Percentiles rank a stretch among this genome's conserved stretches.
Evolutionary conservation across 2,329 filamentous ascomycete species (phyloP).

Genomic region (Penicillium nordicum): DNA sequence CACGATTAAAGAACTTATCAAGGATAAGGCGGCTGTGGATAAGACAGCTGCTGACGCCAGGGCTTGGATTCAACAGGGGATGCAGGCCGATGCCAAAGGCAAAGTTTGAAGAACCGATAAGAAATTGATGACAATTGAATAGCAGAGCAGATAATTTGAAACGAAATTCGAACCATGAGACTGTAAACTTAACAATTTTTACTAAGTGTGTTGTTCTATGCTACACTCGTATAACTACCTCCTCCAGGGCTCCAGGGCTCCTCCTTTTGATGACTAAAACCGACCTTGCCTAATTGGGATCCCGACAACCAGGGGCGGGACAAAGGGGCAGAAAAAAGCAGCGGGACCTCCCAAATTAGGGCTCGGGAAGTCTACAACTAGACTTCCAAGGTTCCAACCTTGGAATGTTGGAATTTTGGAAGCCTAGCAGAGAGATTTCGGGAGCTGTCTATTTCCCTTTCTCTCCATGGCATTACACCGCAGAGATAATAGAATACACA

Average conservation of each 20-base stretch:
- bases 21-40: slow-evolving; percentile 57
- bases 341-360: too few species aligned
- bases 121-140: neutral
- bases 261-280: too few species aligned
- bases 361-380: too few species aligned
- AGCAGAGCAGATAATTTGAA: neutral
- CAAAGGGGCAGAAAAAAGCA: too few species aligned
- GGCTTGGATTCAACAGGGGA: slow-evolving; percentile 65
- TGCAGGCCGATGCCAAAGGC: slow-evolving; percentile 64
- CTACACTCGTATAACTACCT: neutral
- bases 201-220: neutral
- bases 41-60: slow-evolving; percentile 52
- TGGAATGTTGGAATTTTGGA: too few species aligned
- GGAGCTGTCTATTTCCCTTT: too few species aligned
- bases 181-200: neutral
- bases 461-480: neutral
- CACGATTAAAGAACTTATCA: slow-evolving; percentile 57
- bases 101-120: slow-evolving; percentile 9
- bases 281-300: too few species aligned
- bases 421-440: too few species aligned
- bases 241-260: too few species aligned
- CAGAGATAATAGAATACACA: neutral
- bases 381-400: too few species aligned
- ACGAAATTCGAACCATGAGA: neutral
- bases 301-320: too few species aligned